Evolutionary conservation across 352 stramenopile species (phyloP), one percentile per base, ranked within the genome.

Genomic region (Phytophthora hybrid): DNA sequence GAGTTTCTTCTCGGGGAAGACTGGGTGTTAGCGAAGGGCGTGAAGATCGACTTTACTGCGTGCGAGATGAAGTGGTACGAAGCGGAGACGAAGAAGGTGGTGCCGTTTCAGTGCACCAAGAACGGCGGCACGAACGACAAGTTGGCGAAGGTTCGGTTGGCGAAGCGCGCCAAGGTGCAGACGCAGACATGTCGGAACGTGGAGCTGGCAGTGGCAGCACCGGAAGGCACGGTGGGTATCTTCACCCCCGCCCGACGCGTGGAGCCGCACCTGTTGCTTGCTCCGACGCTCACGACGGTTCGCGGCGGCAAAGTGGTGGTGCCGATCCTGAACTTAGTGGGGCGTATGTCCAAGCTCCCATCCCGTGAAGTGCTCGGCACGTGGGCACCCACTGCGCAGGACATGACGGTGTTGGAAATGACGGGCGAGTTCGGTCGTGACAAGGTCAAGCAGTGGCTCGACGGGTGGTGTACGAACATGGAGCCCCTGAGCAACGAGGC

Each of bases 211-310:
- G 60, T 59, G 49, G 18, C 29, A 44, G 60, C 60, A n/a, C n/a
- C 49, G 4, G 60, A 67, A 5, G 60, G 60, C 4, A 59, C 60
- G 0, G 16, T 31, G 49, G 60, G 49, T 5, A 26, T 67, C 29
- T 67, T 67, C 51, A 59, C 18, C 5, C 60, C 60, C 3, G n/a
- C 16, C 23, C 11, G 4, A 31, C 4, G 29, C 16, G 29, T 47
- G 21, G 60, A 67, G 31, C 18, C 18, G 10, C 60, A 67, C 60
- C 11, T 63, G 5, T 21, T 69, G 26, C 16, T 63, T 3, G 52
- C 52, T 7, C 52, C 63, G 11, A 63, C 39, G n/a, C 11, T 70
- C 41, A 59, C 63, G 6, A 63, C 39, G n/a, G 41, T 70, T 16
- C 37, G 29, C 1, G 19, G 14, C 8, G 63, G 54, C 13, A 54